Percentiles rank a stretch among this genome's conserved stretches.
These are phyloP conservation scores for Beta lomatogona DNA, from an alignment of 179 eudicot genomes.

Conservation along the genomic window DNA sequence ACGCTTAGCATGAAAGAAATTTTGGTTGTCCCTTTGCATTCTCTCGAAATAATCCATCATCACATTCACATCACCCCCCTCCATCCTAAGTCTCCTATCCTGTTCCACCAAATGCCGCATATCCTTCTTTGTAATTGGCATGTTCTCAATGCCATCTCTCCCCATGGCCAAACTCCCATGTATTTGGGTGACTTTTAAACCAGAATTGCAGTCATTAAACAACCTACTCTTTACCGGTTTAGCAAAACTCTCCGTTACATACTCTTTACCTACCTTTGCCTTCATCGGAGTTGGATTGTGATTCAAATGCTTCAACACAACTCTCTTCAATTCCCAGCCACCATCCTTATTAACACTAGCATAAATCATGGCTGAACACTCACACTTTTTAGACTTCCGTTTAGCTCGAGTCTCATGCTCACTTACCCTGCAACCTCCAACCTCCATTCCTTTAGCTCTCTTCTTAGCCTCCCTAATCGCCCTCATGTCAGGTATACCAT, in stretches of 20 bases:
- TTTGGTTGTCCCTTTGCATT: neutral
- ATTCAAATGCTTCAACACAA: neutral
- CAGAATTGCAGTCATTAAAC: neutral
- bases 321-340: neutral
- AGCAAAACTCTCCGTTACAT: neutral
- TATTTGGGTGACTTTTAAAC: neutral
- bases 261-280: neutral
- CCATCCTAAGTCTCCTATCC: too few relatives aligned
- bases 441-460: neutral
- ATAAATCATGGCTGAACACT: neutral
- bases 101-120: neutral
- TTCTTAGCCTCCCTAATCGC: neutral
- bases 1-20: neutral
- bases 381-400: neutral
- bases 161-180: neutral
- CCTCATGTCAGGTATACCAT: neutral
- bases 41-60: neutral
- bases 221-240: neutral
- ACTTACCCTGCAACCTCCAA: neutral
- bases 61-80: neutral
- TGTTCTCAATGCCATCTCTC: neutral
- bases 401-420: neutral
- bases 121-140: neutral
- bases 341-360: neutral
- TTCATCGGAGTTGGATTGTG: neutral